Base-by-base conservation (phyloP, 1,284 basidiomycete species). In the Dichomitus squalens region DNA sequence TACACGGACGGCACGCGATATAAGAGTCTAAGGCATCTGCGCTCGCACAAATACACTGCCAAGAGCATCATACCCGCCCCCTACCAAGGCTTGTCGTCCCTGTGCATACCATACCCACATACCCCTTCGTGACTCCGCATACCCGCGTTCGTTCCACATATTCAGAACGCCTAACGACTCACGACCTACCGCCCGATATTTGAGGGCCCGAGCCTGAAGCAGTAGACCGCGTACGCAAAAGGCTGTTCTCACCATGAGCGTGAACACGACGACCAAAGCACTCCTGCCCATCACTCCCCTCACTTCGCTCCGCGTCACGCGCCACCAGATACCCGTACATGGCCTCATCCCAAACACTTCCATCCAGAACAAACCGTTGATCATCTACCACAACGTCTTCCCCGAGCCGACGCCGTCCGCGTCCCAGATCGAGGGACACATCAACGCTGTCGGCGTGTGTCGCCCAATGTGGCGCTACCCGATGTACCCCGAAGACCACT, bases 401-500 rank as follows among this genome's bases (percentile, higher is more conserved):
- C 35, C 61, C 9, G 39, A 59, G n/a, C 52, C 57, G n/a, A 53
- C 60, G 16, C 52, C 61, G 18, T 54, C 58, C 44, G 48, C 70
- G 2, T 48, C 61, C 18, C 41, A 61, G 23, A 70, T 72, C 55
- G 70, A 74, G 53, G 61, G 61, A 7, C 73, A 76, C 64, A 64
- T 79, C 35, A 52, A 43, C 8, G 64, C 61, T 36, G 64, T 74
- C 33, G 75, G 73, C 14, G 71, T 75, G 11, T 75, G 73, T 50
- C 55, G 59, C 31, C 75, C 76, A 12, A 69, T 70, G 59, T 77
- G 76, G 77, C 68, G 73, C 36, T 79, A 73, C 64, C 69, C 73
- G 20, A 79, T 76, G 76, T 78, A 78, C 67, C 59, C 57, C 23
- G 68, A 69, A n/a, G 73, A 72, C 34, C 76, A 79, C 64, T 79